Percentiles rank a stretch among this genome's conserved stretches.
These are phyloP conservation scores for Penicillium fimorum DNA, from an alignment of 495 filamentous ascomycete species.

Conservation along the genomic window DNA sequence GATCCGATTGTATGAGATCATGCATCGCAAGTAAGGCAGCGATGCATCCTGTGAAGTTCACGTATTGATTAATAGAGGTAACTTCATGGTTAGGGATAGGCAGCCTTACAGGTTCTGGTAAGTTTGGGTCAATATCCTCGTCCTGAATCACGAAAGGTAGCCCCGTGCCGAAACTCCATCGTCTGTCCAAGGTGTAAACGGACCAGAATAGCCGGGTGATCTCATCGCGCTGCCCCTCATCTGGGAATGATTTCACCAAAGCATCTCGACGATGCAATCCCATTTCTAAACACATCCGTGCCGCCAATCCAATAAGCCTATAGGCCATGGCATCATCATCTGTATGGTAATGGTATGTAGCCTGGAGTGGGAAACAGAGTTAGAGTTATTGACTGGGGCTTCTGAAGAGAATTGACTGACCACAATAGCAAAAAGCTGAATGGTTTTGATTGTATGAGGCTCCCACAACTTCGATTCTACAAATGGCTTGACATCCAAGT, in stretches of 20 bases:
- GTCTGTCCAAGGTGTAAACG: constrained; percentile 72
- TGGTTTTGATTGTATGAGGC: constrained; percentile 61
- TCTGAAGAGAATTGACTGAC: constrained; percentile 41
- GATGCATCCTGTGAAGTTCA: constrained; percentile 54
- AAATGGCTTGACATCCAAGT: constrained; percentile 65
- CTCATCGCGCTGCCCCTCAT: constrained; percentile 57
- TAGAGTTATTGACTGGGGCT: background rate
- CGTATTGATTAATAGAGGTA: background rate
- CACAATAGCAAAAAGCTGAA: constrained; percentile 71
- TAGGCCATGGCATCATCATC: constrained; percentile 80
- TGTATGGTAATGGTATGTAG: constrained; percentile 80
- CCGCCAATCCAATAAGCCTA: constrained; percentile 72
- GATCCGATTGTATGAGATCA: constrained; percentile 75
- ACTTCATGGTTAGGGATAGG: background rate
- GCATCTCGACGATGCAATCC: constrained; percentile 76
- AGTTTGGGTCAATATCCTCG: constrained; percentile 73
- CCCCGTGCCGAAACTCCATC: constrained; percentile 81
- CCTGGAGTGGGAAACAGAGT: constrained; percentile 41
- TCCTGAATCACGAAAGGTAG: constrained; percentile 81
- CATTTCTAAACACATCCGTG: constrained; percentile 74
- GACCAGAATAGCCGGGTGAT: constrained; percentile 75
- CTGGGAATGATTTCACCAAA: constrained; percentile 60
- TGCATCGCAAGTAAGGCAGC: constrained; percentile 68
- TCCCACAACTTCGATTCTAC: constrained; percentile 68
- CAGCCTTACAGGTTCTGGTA: constrained; percentile 70